These are phyloP conservation scores for Solanum neorickii DNA, from an alignment of 257 asterid species.

Conservation along the genomic window DNA sequence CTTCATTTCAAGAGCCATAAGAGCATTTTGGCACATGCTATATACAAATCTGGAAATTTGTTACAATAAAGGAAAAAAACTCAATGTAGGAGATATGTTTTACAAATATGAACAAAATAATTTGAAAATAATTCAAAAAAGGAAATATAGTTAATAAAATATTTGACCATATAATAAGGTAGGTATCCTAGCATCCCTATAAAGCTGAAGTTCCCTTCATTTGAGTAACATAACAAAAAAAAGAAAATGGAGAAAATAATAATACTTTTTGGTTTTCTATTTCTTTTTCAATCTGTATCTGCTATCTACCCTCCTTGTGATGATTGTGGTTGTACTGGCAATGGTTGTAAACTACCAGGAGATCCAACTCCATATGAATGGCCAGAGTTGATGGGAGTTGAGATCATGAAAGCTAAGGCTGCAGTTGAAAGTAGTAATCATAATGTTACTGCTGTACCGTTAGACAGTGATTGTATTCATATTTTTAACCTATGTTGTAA, in stretches of 20 bases:
- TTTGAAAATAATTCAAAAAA: neutral
- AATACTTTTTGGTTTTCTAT: neutral
- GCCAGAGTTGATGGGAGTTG: neutral
- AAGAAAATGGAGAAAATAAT: neutral
- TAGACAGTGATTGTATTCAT: neutral
- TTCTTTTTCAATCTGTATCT: neutral
- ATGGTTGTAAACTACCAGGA: neutral
- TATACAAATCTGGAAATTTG: neutral
- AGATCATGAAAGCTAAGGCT: neutral
- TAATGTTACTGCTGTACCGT: neutral
- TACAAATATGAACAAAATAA: neutral
- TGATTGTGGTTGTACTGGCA: neutral
- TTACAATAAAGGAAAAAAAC: neutral
- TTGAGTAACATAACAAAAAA: neutral
- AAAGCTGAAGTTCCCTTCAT: neutral
- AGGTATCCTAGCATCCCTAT: neutral
- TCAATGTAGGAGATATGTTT: too few relatives aligned
- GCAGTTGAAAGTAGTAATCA: neutral
- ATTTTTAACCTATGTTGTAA: neutral
- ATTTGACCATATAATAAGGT: neutral
- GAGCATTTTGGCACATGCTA: neutral
- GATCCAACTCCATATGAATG: neutral
- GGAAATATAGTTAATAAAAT: neutral
- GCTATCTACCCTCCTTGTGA: neutral
- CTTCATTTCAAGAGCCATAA: neutral